Percentiles rank a stretch among this genome's conserved stretches.
Conservation (phyloP, 169 alveolate genomes). For the Cryptosporidium bovis region DNA sequence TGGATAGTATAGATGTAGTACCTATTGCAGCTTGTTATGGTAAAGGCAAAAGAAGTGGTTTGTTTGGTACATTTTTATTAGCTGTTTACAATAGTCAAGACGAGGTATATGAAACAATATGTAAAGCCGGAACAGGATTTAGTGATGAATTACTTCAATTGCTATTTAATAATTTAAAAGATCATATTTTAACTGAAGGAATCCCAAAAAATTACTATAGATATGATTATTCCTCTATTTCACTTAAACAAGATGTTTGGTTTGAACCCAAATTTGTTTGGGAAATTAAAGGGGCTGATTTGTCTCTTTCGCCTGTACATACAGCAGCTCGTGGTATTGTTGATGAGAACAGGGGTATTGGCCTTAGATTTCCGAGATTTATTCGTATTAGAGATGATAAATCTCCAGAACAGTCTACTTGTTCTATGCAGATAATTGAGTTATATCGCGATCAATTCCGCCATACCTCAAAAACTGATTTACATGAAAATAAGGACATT, state of each 20-base stretch:
- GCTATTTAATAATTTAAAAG: conserved; percentile 85
- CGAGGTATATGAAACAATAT: conserved; percentile 94
- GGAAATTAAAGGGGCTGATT: conserved; percentile 98
- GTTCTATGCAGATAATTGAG: conserved; percentile 88
- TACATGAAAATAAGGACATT: not conserved
- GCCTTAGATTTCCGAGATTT: conserved; percentile 97
- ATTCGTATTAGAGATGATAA: conserved; percentile 96
- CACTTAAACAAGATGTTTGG: conserved; percentile 88
- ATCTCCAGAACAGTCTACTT: conserved; percentile 92
- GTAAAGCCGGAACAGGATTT: conserved; percentile 98
- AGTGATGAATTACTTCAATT: conserved; percentile 91
- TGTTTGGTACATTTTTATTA: conserved; percentile 94
- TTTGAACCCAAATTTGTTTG: conserved; percentile 94
- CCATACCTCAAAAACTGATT: conserved; percentile 4
- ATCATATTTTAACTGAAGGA: conserved; percentile 80
- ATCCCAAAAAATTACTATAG: conserved; percentile 77
- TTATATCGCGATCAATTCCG: conserved; percentile 84
- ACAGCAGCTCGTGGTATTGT: conserved; percentile 92
- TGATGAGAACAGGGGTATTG: conserved; percentile 92
- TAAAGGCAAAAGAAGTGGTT: conserved; percentile 93
- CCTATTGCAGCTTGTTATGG: conserved; percentile 98
- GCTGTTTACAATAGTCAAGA: conserved; percentile 95
- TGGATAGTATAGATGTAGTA: conserved; percentile 98
- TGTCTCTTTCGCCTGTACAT: conserved; percentile 95
- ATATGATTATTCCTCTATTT: conserved; percentile 79